Base-by-base conservation (phyloP, 805 yeast species). In the Ogataea ganodermae region DNA sequence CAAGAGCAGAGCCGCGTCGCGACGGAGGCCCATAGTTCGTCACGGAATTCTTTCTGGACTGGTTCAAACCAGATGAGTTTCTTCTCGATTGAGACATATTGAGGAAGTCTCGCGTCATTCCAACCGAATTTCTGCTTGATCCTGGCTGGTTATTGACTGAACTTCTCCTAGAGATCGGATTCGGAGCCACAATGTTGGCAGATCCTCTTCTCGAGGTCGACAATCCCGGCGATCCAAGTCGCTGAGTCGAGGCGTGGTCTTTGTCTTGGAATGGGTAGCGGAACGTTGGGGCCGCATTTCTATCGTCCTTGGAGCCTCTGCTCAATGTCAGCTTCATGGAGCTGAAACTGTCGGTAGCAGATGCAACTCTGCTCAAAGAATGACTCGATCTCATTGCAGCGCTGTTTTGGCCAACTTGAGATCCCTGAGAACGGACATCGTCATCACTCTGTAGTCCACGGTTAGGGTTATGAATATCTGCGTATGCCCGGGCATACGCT, bases 211-310 rank as follows among this genome's bases (percentile, higher is more conserved):
- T 65, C 2, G 60, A 47, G 2, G 53, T 42, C 10, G 57, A 44
- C 21, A 48, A 22, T 4, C 42, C 39, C 3, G 56, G 51, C 4
- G 60, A 53, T 1, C 55, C 54, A 8, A 51, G 44, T 23, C 55
- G 49, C 6, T 55, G 42, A 13, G 49, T 36, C n/a, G 53, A 42
- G 6, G 60, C 20, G 5, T 36, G 23, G 13, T 52, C 55, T 22
- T 56, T 56, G 1, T 83, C 87, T 59, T 83, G 89, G 60, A 85
- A 86, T 0, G 92, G 92, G 13, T 81, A 70, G 58, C 94, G 73
- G 61, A 86, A 86, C 40, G 69, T 75, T 2, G 86, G 86, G 1
- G 74, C 68, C n/a, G 28, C 39, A 20, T 35, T 42, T 14, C 49
- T 22, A 9, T 49, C 62, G 27, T 56, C 65, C 35, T 46, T 54